Base-by-base conservation (phyloP, 2,329 filamentous ascomycete species). In the Chrysosporium queenslandicum region DNA sequence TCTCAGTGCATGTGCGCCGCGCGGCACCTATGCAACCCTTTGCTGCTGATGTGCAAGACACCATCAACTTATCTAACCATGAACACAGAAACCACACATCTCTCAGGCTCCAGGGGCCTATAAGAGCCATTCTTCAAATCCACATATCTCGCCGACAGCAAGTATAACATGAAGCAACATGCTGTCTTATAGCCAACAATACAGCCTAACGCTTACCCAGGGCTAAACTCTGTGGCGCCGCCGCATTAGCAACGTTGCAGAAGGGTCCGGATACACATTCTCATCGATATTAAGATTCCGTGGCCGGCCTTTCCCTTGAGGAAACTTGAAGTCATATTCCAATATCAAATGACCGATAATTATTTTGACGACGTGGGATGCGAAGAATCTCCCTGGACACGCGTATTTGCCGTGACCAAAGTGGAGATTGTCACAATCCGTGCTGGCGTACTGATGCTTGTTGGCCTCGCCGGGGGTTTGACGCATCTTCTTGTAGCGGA, bases 311-410 rank as follows among this genome's bases (percentile, higher is more conserved):
- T 27, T n/a, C 4, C 54, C 52, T 4, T 36, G 16, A 14, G 49
- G 41, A 45, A 63, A 60, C 42, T 56, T 48, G 45, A 64, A 62
- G 6, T 66, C 64, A 49, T 63, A 67, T 14, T 61, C 54, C 11
- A 56, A 46, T 3, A 66, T 54, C 34, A 66, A 16, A 42, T 61
- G 55, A 5, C 56, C 58, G 9, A 67, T 29, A 5, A 65, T 50
- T 36, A 65, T 61, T 55, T 68, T 68, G 40, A 68, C 59, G 29
- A 61, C 55, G 6, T 60, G 55, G 18, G 56, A 54, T 0, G 65
- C 65, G 43, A 66, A 65, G 55, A 65, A 67, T 0, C 66, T 58
- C 0, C 67, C 66, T 5, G 67, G 65, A 49, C 67, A 68, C 0
- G 65, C 60, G 30, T 58, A 53, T 27, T 57, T 61, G 5, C 67